These are phyloP conservation scores for Gastrolobium bilobum DNA, from an alignment of 306 rosid species.

Conservation along the genomic window DNA sequence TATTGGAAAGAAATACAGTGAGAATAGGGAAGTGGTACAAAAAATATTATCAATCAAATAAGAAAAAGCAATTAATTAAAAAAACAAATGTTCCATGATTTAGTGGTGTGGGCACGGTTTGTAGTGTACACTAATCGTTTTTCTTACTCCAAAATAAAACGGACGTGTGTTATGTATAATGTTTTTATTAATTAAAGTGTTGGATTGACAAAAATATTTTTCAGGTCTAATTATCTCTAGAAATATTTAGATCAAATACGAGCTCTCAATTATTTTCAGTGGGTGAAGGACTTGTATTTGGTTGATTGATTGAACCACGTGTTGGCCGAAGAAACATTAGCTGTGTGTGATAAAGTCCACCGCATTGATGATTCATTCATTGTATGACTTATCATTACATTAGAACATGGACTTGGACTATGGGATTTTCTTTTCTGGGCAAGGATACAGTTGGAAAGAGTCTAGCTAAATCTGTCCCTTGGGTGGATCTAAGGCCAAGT, in stretches of 20 bases:
- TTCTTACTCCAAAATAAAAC: background rate
- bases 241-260: background rate
- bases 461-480: slow-evolving; percentile 55
- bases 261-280: slow-evolving; percentile 19
- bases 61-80: background rate
- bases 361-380: slow-evolving; percentile 31
- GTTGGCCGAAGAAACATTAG: slow-evolving; percentile 18
- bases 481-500: slow-evolving; percentile 54
- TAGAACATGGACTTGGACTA: slow-evolving; percentile 45
- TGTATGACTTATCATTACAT: slow-evolving; percentile 23
- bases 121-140: background rate
- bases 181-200: background rate
- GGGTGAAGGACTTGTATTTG: slow-evolving; percentile 3
- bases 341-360: slow-evolving; percentile 26
- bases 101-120: background rate
- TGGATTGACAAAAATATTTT: background rate
- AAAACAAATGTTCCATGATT: background rate
- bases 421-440: background rate
- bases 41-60: slow-evolving; percentile 7
- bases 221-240: background rate
- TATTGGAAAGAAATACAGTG: background rate
- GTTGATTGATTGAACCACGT: slow-evolving; percentile 19
- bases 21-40: background rate
- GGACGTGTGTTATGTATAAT: background rate
- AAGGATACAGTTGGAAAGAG: background rate